Evolutionary conservation across 371 early-diverging fungal genomes (phyloP).

Genomic region (Basidiobolus meristosporus): DNA sequence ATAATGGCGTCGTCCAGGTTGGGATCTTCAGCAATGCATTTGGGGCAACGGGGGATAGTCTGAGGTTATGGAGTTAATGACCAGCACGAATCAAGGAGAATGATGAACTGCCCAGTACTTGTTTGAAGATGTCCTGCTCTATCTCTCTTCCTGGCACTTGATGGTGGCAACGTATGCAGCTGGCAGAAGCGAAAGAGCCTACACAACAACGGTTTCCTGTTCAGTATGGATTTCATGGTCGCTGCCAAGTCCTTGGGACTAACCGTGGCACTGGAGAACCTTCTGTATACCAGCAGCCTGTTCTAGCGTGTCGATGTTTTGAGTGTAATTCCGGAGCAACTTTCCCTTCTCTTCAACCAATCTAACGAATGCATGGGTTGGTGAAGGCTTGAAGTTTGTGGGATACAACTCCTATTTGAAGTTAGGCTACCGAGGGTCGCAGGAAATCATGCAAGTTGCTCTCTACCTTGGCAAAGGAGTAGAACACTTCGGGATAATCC

Average conservation of each 20-base stretch:
- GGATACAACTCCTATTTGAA: slow-evolving; percentile 54
- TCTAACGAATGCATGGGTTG: slow-evolving; percentile 83
- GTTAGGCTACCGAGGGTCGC: background rate
- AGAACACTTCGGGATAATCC: slow-evolving; percentile 70
- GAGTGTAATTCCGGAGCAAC: slow-evolving; percentile 88
- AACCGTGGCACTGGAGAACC: slow-evolving; percentile 82
- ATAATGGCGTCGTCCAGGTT: slow-evolving; percentile 22
- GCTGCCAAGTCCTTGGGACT: background rate
- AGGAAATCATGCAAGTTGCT: background rate
- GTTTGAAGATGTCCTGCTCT: slow-evolving; percentile 45
- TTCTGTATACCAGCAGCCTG: slow-evolving; percentile 67
- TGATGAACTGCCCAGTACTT: slow-evolving; percentile 1
- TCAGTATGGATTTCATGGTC: background rate
- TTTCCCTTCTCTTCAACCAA: slow-evolving; percentile 62
- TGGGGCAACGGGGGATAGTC: slow-evolving; percentile 25
- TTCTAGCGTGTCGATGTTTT: slow-evolving; percentile 97
- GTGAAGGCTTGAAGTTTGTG: slow-evolving; percentile 76
- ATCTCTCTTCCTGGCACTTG: slow-evolving; percentile 58
- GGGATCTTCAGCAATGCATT: slow-evolving; percentile 9
- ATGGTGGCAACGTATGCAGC: slow-evolving; percentile 70
- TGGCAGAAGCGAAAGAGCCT: slow-evolving; percentile 79
- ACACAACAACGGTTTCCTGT: background rate
- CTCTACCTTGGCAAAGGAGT: slow-evolving; percentile 68
- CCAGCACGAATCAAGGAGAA: slow-evolving; percentile 3
- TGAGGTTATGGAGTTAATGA: slow-evolving; percentile 36